Conservation (phyloP, 2,329 filamentous ascomycete genomes). For the Drechslerella dactyloides region DNA sequence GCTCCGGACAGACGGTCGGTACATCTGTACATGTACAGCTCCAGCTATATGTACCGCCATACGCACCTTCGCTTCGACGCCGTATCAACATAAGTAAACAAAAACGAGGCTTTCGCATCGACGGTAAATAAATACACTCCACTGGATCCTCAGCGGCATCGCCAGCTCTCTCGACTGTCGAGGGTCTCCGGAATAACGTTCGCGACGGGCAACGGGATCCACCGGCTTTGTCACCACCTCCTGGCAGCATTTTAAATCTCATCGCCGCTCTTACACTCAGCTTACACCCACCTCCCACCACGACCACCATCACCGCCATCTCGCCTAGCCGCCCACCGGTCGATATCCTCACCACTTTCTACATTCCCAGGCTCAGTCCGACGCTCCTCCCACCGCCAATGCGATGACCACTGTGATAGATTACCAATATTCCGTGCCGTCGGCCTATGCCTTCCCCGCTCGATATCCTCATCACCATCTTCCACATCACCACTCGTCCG, state of each 20-base stretch:
- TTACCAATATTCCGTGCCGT: constrained; percentile 46
- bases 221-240: neutral
- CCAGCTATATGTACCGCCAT: neutral
- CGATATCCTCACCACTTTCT: neutral
- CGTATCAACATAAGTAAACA: constrained; percentile 32
- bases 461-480: constrained; percentile 17
- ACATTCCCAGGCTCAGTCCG: neutral
- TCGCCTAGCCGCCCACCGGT: constrained; percentile 1
- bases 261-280: neutral
- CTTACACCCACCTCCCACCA: neutral
- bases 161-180: constrained; percentile 1
- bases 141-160: neutral
- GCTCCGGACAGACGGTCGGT: constrained; percentile 4
- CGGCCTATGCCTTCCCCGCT: constrained; percentile 47
- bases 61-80: constrained; percentile 9
- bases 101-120: constrained; percentile 5
- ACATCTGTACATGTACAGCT: constrained; percentile 4
- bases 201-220: too few relatives aligned
- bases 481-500: constrained; percentile 7
- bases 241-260: neutral
- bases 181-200: neutral
- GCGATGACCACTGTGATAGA: constrained; percentile 50
- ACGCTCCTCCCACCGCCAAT: constrained; percentile 20
- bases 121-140: constrained; percentile 3
- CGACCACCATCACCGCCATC: neutral